phyloP scores from a whole-genome alignment of 2,329 filamentous ascomycete genomes.

The Polytolypa hystricis region DNA sequence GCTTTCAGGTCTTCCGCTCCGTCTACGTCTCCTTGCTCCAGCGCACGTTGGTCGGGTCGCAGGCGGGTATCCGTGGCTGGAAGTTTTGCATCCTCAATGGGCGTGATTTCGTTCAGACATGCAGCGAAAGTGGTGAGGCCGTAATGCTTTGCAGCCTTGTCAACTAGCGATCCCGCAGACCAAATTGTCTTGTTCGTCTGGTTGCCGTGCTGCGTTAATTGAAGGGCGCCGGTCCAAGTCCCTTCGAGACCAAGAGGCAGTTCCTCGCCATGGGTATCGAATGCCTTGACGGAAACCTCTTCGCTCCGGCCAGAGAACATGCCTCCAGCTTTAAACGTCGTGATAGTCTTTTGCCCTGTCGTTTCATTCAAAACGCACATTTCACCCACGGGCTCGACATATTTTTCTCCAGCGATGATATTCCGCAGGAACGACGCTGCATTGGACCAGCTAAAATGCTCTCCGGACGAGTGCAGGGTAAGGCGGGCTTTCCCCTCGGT shows the following conservation, averaged over 20 bases:
- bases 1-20: constrained; percentile 75
- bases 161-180: constrained; percentile 65
- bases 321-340: constrained; percentile 86
- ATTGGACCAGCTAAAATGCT: constrained; percentile 78
- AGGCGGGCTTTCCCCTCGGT: constrained; percentile 81
- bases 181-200: constrained; percentile 60
- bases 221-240: constrained; percentile 72
- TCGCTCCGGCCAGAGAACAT: constrained; percentile 96
- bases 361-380: constrained; percentile 81
- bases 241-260: constrained; percentile 61
- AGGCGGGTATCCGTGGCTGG: constrained; percentile 74
- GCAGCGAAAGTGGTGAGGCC: constrained; percentile 83
- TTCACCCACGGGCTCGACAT: constrained; percentile 84
- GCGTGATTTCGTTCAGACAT: constrained; percentile 74
- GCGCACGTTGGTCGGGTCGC: constrained; percentile 74
- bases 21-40: constrained; percentile 73
- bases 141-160: constrained; percentile 68
- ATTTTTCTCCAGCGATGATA: constrained; percentile 96
- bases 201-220: constrained; percentile 53
- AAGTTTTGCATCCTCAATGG: constrained; percentile 61
- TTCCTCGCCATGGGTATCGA: constrained; percentile 53
- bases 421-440: constrained; percentile 89
- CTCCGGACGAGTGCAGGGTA: constrained; percentile 61
- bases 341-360: constrained; percentile 69
- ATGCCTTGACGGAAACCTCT: constrained; percentile 69